Percentiles rank a stretch among this genome's conserved stretches.
These are phyloP conservation scores for Leccinum subgranulosum DNA, from an alignment of 768 basidiomycete genomes.

Conservation along the genomic window DNA sequence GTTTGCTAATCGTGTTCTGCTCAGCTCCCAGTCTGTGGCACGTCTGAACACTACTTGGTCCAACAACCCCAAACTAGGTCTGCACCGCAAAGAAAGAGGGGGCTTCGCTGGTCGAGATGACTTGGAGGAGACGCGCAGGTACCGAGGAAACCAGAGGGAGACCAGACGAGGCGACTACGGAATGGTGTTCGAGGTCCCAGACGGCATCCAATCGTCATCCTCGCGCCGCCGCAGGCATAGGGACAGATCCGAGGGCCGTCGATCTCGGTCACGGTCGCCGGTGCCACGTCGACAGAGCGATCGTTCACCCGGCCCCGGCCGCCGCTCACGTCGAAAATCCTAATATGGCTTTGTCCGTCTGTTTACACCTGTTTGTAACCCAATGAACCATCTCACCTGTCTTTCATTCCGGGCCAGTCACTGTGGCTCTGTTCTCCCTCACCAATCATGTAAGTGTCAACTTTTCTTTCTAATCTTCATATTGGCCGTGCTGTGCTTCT, in stretches of 20 bases:
- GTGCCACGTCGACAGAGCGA: slow-evolving; percentile 21
- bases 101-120: slow-evolving; percentile 74
- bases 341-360: slow-evolving; percentile 4
- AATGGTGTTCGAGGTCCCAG: slow-evolving; percentile 84
- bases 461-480: background rate
- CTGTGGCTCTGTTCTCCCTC: background rate
- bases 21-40: slow-evolving; percentile 90
- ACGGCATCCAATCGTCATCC: slow-evolving; percentile 19
- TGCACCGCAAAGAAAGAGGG: slow-evolving; percentile 33
- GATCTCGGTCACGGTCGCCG: slow-evolving; percentile 26
- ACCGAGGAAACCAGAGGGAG: slow-evolving; percentile 41
- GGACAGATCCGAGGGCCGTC: slow-evolving; percentile 31
- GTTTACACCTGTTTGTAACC: slow-evolving; percentile 26
- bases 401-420: slow-evolving; percentile 14
- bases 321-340: slow-evolving; percentile 17
- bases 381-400: slow-evolving; percentile 4
- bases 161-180: slow-evolving; percentile 47
- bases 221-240: slow-evolving; percentile 46
- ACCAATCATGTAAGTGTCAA: slow-evolving; percentile 22
- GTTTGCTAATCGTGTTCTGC: slow-evolving; percentile 17
- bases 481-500: background rate
- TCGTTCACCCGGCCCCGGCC: slow-evolving; percentile 37
- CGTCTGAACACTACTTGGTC: slow-evolving; percentile 81
- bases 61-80: slow-evolving; percentile 62
- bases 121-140: slow-evolving; percentile 67